Evolutionary conservation across 345 rosid genomes (phyloP), one percentile per base, ranked within the genome.

Genomic region (Carallia pectinifolia): DNA sequence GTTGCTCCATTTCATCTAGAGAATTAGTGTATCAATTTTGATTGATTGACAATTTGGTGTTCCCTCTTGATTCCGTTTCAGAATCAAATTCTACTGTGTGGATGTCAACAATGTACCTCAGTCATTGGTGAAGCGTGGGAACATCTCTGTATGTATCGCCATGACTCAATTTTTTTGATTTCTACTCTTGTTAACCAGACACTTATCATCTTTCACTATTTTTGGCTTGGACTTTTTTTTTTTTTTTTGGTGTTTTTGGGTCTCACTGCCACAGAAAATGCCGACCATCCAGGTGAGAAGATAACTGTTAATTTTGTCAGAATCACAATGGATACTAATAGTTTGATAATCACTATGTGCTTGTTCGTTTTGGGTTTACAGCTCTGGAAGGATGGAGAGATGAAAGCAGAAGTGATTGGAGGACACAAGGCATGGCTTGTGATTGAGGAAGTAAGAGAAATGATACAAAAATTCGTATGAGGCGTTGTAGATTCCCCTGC

Each of bases 381-480:
- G 92, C 33, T 90, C 44, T 90, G 96, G 96, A 90, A 85, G 71
- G 97, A 91, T 77, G 94, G 88, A 12, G 94, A 93, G 79, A 85
- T 90, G 96, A 87, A 93, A 77, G 93, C 80, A 53, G 98, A 93
- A 77, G 92, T 93, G 30, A 91, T 91, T 6, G 98, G 98, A 76
- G 98, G 98, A 38, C 98, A 91, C 59, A 88, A 91, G 75, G 98
- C 88, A 30, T 93, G 98, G 98, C 87, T 91, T 78, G 98, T 93
- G 33, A 76, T 88, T 37, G 94, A 93, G 64, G 93, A 89, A 87
- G 97, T 93, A 3, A 77, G 84, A 70, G 88, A 86, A 69, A 84
- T 93, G 90, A 89, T 93, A 65, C 72, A 83, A 59, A 91, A 91
- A 58, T 80, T 65, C 73, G 37, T 84, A 19, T 87, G 71, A 82